Evolutionary conservation across 2,329 filamentous ascomycete species (phyloP).

Genomic region (Aureobasidium namibiae): DNA sequence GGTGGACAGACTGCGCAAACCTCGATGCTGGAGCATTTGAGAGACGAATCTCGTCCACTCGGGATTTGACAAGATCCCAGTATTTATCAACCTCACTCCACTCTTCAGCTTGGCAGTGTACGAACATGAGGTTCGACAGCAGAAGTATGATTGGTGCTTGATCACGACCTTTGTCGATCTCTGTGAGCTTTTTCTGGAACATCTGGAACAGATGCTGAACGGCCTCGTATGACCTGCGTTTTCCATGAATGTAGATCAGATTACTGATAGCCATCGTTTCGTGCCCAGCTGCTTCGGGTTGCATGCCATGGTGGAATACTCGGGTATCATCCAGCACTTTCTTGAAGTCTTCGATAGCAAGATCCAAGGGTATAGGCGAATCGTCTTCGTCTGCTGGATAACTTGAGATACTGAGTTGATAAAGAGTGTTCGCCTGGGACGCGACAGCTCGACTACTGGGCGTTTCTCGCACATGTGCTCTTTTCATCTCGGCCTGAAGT

Average conservation of each 20-base stretch:
- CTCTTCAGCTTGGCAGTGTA: conserved; percentile 50
- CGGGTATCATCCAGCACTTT: background rate
- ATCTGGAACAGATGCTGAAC: conserved; percentile 49
- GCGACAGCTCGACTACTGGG: conserved; percentile 37
- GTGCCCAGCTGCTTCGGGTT: background rate
- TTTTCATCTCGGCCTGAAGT: conserved; percentile 40
- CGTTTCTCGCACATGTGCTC: conserved; percentile 30
- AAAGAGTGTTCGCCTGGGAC: conserved; percentile 26
- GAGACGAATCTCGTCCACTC: conserved; percentile 34
- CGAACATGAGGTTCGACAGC: conserved; percentile 59
- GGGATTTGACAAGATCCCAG: conserved; percentile 56
- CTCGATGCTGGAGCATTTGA: background rate
- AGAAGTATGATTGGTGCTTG: conserved; percentile 44
- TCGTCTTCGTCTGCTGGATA: background rate
- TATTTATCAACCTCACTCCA: conserved; percentile 54
- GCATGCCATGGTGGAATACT: background rate
- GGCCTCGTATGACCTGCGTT: conserved; percentile 36
- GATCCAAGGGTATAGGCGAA: conserved; percentile 20
- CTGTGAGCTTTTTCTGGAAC: conserved; percentile 34
- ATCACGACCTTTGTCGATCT: conserved; percentile 28
- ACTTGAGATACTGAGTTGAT: conserved; percentile 21
- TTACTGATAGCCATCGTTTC: conserved; percentile 27
- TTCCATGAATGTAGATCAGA: conserved; percentile 48
- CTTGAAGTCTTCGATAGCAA: conserved; percentile 28
- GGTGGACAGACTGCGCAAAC: background rate